Evolutionary conservation across 805 yeast species (phyloP).

Genomic region (Grigorovia transvaalensis): DNA sequence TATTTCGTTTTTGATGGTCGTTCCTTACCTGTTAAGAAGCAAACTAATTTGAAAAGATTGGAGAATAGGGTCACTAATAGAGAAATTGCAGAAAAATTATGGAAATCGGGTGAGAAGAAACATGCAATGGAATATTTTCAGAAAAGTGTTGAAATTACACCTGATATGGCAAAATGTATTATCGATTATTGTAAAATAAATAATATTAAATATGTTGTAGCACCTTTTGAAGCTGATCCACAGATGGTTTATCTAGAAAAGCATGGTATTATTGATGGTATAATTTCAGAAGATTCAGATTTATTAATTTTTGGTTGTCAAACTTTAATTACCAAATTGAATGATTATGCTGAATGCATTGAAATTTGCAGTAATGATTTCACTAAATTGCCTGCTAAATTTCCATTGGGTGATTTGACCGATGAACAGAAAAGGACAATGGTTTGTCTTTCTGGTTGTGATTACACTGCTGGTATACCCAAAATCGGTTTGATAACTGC

Average conservation of each 20-base stretch:
- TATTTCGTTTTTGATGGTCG: conserved; percentile 93
- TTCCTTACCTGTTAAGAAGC: conserved; percentile 64
- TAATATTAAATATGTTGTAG: conserved; percentile 66
- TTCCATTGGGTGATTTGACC: conserved; percentile 41
- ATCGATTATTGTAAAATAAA: conserved; percentile 57
- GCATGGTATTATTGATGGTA: conserved; percentile 65
- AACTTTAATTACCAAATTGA: conserved; percentile 67
- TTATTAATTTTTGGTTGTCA: conserved; percentile 78
- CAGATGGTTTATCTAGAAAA: conserved; percentile 88
- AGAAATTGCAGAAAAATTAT: conserved; percentile 42
- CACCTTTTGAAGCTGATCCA: conserved; percentile 98
- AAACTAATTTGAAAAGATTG: conserved; percentile 59
- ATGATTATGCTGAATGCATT: conserved; percentile 57
- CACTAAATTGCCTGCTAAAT: conserved; percentile 32
- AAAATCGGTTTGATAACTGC: conserved; percentile 78
- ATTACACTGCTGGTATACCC: conserved; percentile 79
- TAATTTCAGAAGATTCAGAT: conserved; percentile 91
- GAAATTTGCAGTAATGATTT: conserved; percentile 56
- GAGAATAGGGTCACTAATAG: conserved; percentile 48
- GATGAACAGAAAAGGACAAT: conserved; percentile 55
- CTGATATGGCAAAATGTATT: conserved; percentile 80
- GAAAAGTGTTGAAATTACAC: conserved; percentile 78
- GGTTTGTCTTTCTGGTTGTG: conserved; percentile 94
- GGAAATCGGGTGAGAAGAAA: conserved; percentile 42
- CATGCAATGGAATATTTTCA: conserved; percentile 59